A percentile compares a stretch with the other conserved stretches of the same genome.
Conservation (phyloP, 2,329 filamentous ascomycete species). For the Neofusicoccum kwambonambiense region DNA sequence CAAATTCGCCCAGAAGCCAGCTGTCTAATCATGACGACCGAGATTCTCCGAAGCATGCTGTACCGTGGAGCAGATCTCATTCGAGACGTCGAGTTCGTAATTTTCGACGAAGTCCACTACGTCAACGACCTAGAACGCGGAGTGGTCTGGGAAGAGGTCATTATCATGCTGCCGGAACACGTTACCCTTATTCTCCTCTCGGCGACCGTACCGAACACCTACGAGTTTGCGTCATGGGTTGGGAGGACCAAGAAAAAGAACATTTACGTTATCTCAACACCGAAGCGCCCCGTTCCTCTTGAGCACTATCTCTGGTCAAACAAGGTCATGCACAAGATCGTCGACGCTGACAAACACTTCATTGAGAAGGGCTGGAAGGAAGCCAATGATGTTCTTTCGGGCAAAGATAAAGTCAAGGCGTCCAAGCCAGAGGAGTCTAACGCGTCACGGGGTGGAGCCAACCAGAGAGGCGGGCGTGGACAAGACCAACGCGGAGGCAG, state of each 20-base stretch:
- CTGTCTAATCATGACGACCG: slow-evolving; percentile 98
- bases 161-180: slow-evolving; percentile 98
- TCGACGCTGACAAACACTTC: slow-evolving; percentile 88
- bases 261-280: slow-evolving; percentile 97
- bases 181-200: slow-evolving; percentile 93
- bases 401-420: slow-evolving; percentile 72
- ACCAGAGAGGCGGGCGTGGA: slow-evolving; percentile 48
- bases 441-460: slow-evolving; percentile 53
- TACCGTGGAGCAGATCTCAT: slow-evolving; percentile 95
- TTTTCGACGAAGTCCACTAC: slow-evolving; percentile 98
- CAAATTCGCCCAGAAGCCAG: slow-evolving; percentile 97
- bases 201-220: slow-evolving; percentile 93
- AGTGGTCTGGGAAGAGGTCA: slow-evolving; percentile 99
- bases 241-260: slow-evolving; percentile 97
- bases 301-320: slow-evolving; percentile 97
- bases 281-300: slow-evolving; percentile 89
- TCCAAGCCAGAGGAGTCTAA: slow-evolving; percentile 53
- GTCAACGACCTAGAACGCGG: slow-evolving; percentile 95
- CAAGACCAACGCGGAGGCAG: slow-evolving; percentile 54
- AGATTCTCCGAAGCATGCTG: slow-evolving; percentile 96
- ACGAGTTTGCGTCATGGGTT: slow-evolving; percentile 98
- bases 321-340: slow-evolving; percentile 91
- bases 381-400: slow-evolving; percentile 77
- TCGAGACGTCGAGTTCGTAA: slow-evolving; percentile 95
- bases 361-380: slow-evolving; percentile 93